Evolutionary conservation across 2,329 filamentous ascomycete genomes (phyloP).

Genomic region (Bipolaris sorokiniana): DNA sequence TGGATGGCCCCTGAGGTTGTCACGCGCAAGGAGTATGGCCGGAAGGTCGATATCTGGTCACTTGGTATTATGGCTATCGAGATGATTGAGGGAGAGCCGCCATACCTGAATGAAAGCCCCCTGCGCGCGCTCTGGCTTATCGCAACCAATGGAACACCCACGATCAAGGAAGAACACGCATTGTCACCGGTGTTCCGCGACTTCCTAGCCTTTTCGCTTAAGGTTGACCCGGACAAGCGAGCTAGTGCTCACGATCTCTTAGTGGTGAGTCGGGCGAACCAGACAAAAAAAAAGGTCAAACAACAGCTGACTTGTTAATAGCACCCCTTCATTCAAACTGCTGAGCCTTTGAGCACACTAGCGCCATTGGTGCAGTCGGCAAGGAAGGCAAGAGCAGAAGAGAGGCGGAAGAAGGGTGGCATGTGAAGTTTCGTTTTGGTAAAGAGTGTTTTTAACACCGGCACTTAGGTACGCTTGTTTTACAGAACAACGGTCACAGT

Average conservation of each 20-base stretch:
- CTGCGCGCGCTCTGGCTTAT: conserved; percentile 93
- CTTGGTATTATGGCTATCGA: conserved; percentile 99
- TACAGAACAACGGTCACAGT: conserved; percentile 27
- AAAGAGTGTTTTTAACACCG: conserved; percentile 33
- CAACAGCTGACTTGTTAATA: conserved; percentile 27
- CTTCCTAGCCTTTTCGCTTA: conserved; percentile 90
- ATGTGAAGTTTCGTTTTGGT: conserved; percentile 39
- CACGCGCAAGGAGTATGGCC: conserved; percentile 94
- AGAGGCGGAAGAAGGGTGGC: conserved; percentile 61
- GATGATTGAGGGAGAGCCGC: conserved; percentile 98
- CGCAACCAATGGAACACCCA: conserved; percentile 92
- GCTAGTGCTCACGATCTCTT: conserved; percentile 93
- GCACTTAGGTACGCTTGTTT: conserved; percentile 31
- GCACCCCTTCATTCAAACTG: conserved; percentile 59
- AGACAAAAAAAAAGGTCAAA: not conserved
- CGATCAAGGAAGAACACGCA: conserved; percentile 90
- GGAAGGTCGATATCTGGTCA: conserved; percentile 98
- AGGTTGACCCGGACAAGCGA: conserved; percentile 96
- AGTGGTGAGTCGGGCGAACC: conserved; percentile 67
- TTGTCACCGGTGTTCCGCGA: conserved; percentile 84
- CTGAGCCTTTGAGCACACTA: conserved; percentile 67
- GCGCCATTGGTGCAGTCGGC: conserved; percentile 87
- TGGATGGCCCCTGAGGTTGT: conserved; percentile 99
- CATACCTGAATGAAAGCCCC: conserved; percentile 93
- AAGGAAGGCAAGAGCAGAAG: conserved; percentile 81